Evolutionary conservation across 23 red algal species (phyloP).

Genomic region (Gracilaria vermiculophylla): DNA sequence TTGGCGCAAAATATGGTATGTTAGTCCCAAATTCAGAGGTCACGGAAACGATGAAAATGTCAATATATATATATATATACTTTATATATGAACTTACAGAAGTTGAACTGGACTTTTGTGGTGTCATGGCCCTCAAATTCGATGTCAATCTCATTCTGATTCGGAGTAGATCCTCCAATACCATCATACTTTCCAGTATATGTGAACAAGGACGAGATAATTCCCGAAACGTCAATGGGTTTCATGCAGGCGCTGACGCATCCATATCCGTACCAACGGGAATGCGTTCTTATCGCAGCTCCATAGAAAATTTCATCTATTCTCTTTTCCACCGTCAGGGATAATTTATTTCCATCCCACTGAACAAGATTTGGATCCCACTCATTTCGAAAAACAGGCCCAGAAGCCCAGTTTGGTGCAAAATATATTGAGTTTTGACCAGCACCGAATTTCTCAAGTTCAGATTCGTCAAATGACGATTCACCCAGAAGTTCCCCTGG

Average conservation of each 20-base stretch:
- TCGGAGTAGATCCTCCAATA: constrained; percentile 1
- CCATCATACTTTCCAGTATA: constrained; percentile 11
- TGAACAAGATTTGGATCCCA: neutral
- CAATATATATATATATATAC: neutral
- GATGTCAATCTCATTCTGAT: constrained; percentile 50
- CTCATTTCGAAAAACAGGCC: constrained; percentile 16
- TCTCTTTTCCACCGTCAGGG: neutral
- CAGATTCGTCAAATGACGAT: neutral
- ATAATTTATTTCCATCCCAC: neutral
- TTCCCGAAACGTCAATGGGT: constrained; percentile 17
- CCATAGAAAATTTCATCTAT: constrained; percentile 17
- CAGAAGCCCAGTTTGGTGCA: neutral
- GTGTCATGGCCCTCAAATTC: constrained; percentile 38
- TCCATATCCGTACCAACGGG: constrained; percentile 31
- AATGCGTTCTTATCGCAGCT: constrained; percentile 2
- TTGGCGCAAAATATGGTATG: no score
- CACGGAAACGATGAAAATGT: neutral
- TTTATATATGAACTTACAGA: neutral
- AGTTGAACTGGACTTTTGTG: constrained; percentile 27
- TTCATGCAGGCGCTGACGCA: constrained; percentile 44
- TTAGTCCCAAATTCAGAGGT: no score
- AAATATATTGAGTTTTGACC: neutral
- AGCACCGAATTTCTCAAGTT: constrained; percentile 5
- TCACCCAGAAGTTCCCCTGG: no score
- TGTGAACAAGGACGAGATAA: constrained; percentile 19